Evolutionary conservation across 306 rosid species (phyloP).

Genomic region (Quillaja saponaria): DNA sequence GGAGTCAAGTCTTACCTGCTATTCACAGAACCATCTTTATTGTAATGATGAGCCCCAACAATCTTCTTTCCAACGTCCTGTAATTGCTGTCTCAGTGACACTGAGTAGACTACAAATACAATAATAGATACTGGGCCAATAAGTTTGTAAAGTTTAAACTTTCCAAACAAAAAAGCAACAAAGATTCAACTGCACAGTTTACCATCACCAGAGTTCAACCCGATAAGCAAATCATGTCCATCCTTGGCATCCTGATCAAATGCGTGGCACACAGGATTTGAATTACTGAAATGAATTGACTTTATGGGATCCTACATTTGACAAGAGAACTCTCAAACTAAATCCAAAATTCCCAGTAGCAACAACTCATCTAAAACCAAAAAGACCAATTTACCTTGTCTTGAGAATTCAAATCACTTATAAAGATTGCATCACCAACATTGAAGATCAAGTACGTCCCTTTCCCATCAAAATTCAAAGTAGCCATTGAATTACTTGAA

Average conservation of each 20-base stretch:
- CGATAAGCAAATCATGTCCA: constrained; percentile 93
- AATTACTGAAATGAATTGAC: constrained; percentile 90
- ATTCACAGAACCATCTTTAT: constrained; percentile 92
- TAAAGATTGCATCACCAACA: constrained; percentile 91
- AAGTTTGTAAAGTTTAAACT: constrained; percentile 40
- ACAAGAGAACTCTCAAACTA: constrained; percentile 38
- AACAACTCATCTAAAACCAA: constrained; percentile 10
- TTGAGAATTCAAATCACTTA: constrained; percentile 91
- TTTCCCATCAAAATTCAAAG: constrained; percentile 87
- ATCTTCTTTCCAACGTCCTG: constrained; percentile 98
- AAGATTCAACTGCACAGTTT: constrained; percentile 26
- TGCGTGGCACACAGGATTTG: constrained; percentile 84
- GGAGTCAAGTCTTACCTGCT: constrained; percentile 61
- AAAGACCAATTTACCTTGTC: constrained; percentile 74
- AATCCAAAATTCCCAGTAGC: constrained; percentile 32
- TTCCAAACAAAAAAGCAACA: constrained; percentile 17
- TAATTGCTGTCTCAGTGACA: constrained; percentile 95
- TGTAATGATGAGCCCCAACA: constrained; percentile 91
- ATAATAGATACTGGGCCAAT: constrained; percentile 32
- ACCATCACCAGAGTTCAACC: constrained; percentile 94
- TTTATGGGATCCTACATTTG: constrained; percentile 87
- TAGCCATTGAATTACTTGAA: constrained; percentile 61
- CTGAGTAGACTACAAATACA: constrained; percentile 82
- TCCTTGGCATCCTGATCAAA: constrained; percentile 95
- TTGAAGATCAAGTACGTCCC: constrained; percentile 88